phyloP scores from a whole-genome alignment of 2,329 filamentous ascomycete genomes.

The Fusarium sp. region DNA sequence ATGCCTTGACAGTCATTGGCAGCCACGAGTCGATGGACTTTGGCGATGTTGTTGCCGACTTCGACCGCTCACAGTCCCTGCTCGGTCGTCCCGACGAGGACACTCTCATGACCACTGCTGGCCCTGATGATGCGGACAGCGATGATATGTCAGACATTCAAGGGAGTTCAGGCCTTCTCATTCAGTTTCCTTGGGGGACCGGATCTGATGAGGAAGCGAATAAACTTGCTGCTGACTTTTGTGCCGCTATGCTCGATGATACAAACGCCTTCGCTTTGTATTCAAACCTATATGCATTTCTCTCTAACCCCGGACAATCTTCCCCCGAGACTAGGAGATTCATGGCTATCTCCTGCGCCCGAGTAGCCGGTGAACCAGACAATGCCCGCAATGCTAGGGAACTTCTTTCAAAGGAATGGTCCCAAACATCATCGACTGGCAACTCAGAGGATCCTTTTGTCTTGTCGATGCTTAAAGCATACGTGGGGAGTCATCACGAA shows the following conservation, averaged over 20 bases:
- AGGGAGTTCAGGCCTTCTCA: background rate
- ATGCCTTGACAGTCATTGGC: slow-evolving; percentile 7
- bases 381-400: slow-evolving; percentile 33
- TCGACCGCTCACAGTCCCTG: slow-evolving; percentile 4
- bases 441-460: slow-evolving; percentile 28
- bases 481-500: slow-evolving; percentile 33
- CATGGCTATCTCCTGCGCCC: slow-evolving; percentile 40
- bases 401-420: slow-evolving; percentile 26
- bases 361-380: slow-evolving; percentile 37
- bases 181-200: slow-evolving; percentile 37
- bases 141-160: background rate
- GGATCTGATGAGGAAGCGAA: slow-evolving; percentile 31
- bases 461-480: slow-evolving; percentile 38
- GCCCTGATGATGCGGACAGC: slow-evolving; percentile 23
- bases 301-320: slow-evolving; percentile 9
- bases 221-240: slow-evolving; percentile 49
- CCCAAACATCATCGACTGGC: background rate
- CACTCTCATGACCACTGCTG: background rate
- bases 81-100: background rate
- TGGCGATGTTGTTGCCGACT: slow-evolving; percentile 7
- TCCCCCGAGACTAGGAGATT: slow-evolving; percentile 17
- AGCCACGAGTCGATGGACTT: slow-evolving; percentile 16
- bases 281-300: slow-evolving; percentile 21
- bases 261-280: slow-evolving; percentile 45
- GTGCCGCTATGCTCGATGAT: slow-evolving; percentile 46